Conservation (phyloP, 1,139 yeast genomes). For the Pichia sp. region DNA sequence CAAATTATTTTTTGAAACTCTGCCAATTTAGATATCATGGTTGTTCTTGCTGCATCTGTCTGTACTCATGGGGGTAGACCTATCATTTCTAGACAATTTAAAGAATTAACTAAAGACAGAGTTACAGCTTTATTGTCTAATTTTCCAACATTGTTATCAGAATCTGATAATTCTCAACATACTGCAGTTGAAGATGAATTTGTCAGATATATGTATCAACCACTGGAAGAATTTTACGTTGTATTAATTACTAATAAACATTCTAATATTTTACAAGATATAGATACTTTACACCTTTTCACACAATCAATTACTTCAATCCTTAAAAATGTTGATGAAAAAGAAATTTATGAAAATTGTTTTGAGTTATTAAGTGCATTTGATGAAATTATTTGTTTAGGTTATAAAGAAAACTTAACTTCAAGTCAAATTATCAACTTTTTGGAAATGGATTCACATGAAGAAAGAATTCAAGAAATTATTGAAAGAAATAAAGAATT, state of each 20-base stretch:
- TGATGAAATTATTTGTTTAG: constrained; percentile 87
- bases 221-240: constrained; percentile 89
- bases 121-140: constrained; percentile 81
- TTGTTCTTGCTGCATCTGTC: constrained; percentile 68
- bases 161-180: constrained; percentile 67
- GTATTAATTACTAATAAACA: constrained; percentile 86
- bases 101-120: constrained; percentile 77
- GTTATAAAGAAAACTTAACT: constrained; percentile 84
- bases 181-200: constrained; percentile 92
- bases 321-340: constrained; percentile 70
- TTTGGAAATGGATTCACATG: constrained; percentile 96
- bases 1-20: too few species aligned
- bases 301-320: constrained; percentile 74
- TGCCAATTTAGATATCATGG: background rate
- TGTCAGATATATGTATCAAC: constrained; percentile 92
- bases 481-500: constrained; percentile 94
- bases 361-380: constrained; percentile 88
- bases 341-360: constrained; percentile 76
- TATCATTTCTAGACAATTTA: constrained; percentile 85
- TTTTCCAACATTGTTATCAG: constrained; percentile 75
- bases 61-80: constrained; percentile 96
- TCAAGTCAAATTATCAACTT: constrained; percentile 80
- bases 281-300: constrained; percentile 83
- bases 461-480: constrained; percentile 96
- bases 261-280: constrained; percentile 90